These are phyloP conservation scores for Emmonsiellopsis sp. DNA, from an alignment of 2,329 filamentous ascomycete species.

Conservation along the genomic window DNA sequence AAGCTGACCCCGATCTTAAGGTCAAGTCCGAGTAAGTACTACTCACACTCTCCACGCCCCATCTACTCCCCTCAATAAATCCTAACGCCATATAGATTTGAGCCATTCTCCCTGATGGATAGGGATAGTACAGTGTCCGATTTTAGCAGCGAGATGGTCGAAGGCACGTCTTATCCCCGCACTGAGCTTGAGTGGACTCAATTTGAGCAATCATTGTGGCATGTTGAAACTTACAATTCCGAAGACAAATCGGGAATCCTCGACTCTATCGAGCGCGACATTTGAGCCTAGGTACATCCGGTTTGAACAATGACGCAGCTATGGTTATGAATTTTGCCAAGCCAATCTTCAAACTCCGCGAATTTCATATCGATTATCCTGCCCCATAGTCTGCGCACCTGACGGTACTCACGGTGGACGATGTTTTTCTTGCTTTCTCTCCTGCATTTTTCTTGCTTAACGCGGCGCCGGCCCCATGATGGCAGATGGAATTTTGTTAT, in stretches of 20 bases:
- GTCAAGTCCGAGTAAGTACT: background rate
- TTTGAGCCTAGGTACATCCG: background rate
- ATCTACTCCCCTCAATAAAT: background rate
- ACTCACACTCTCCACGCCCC: background rate
- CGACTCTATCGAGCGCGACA: background rate
- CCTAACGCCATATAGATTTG: background rate
- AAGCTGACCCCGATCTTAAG: background rate
- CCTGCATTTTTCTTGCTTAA: background rate
- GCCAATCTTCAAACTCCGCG: too few species aligned
- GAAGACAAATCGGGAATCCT: background rate
- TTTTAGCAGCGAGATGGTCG: conserved; percentile 9
- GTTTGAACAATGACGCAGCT: background rate
- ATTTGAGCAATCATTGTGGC: conserved; percentile 1
- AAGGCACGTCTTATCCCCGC: conserved; percentile 8
- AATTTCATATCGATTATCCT: background rate
- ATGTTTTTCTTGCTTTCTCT: background rate
- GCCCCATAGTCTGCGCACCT: too few species aligned
- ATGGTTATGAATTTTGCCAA: background rate
- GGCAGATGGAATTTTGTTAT: background rate
- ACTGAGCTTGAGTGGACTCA: background rate
- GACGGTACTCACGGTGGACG: background rate
- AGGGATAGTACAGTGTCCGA: background rate
- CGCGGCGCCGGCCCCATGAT: too few species aligned
- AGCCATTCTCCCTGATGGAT: too few species aligned
- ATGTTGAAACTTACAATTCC: conserved; percentile 5